These are phyloP conservation scores for Acanthamoeba triangularis DNA, from an alignment of 208 protist species.

Conservation along the genomic window DNA sequence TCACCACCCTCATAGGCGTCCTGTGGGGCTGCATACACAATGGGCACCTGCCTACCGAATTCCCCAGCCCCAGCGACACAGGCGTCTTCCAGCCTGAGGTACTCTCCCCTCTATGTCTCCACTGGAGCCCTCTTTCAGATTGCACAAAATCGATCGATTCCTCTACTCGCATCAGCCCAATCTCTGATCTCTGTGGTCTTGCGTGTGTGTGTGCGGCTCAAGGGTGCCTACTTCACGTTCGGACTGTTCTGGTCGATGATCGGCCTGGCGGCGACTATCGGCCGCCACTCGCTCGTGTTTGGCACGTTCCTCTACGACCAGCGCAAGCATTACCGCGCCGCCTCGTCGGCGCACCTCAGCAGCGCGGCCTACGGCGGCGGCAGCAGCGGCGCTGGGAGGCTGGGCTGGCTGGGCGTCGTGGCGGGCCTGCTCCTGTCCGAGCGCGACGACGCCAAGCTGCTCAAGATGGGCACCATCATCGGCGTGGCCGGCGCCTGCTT, in stretches of 20 bases:
- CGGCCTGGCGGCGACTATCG: slow-evolving; percentile 2
- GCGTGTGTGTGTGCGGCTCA: not conserved
- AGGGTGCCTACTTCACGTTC: slow-evolving; percentile 36
- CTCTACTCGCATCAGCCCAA: not conserved
- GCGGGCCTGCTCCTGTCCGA: not conserved
- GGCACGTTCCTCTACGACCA: slow-evolving; percentile 11
- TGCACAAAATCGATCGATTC: too few relatives aligned
- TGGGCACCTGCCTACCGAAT: not conserved
- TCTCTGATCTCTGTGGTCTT: not conserved
- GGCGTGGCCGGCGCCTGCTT: slow-evolving; percentile 36
- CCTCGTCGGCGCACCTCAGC: not conserved
- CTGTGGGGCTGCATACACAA: not conserved
- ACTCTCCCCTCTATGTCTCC: not conserved
- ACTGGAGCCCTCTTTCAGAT: not conserved
- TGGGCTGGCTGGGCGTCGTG: not conserved
- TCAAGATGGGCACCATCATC: slow-evolving; percentile 64
- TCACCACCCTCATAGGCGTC: slow-evolving; percentile 7
- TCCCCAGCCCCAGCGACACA: slow-evolving; percentile 51
- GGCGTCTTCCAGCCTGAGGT: slow-evolving; percentile 47
- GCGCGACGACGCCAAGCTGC: slow-evolving; percentile 43
- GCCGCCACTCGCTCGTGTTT: slow-evolving; percentile 28
- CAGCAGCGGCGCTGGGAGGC: not conserved
- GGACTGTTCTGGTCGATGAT: slow-evolving; percentile 38
- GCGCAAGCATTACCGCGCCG: slow-evolving; percentile 1
- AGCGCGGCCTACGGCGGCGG: not conserved